phyloP scores from a whole-genome alignment of 768 basidiomycete genomes.

The Podaxis mareebaensis region DNA sequence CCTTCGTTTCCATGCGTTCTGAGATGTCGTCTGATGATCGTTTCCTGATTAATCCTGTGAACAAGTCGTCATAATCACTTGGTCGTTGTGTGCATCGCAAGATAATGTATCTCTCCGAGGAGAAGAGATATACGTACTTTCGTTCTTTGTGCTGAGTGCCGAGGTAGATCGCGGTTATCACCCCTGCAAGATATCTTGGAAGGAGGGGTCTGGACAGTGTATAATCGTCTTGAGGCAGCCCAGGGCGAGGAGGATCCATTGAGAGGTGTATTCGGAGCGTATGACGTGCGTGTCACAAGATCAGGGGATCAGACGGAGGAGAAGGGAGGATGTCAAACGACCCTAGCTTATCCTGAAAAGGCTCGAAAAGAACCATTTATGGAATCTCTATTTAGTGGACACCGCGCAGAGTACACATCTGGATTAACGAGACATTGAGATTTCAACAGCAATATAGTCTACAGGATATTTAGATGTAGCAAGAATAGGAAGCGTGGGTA shows the following conservation, averaged over 20 bases:
- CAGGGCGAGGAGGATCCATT: not conserved
- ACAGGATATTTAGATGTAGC: not conserved
- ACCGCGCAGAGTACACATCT: not conserved
- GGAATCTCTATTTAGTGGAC: constrained; percentile 1
- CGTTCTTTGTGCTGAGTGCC: too few species aligned
- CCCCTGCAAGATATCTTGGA: too few species aligned
- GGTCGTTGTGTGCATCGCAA: not conserved
- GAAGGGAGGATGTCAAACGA: not conserved
- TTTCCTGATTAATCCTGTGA: constrained; percentile 11
- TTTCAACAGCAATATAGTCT: not conserved
- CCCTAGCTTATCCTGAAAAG: constrained; percentile 12
- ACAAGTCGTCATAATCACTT: not conserved
- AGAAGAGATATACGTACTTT: not conserved
- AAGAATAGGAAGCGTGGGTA: not conserved
- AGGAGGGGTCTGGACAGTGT: too few species aligned
- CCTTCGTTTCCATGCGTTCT: not conserved
- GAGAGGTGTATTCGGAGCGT: not conserved
- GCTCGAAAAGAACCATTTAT: constrained; percentile 6
- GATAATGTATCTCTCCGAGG: not conserved
- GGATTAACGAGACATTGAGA: not conserved
- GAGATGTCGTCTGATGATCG: constrained; percentile 1
- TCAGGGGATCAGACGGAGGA: not conserved
- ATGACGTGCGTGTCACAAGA: not conserved
- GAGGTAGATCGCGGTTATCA: too few species aligned
- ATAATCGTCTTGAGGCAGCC: too few species aligned